Evolutionary conservation across 2,329 filamentous ascomycete species (phyloP).

Genomic region (Diplodia scrobiculata): DNA sequence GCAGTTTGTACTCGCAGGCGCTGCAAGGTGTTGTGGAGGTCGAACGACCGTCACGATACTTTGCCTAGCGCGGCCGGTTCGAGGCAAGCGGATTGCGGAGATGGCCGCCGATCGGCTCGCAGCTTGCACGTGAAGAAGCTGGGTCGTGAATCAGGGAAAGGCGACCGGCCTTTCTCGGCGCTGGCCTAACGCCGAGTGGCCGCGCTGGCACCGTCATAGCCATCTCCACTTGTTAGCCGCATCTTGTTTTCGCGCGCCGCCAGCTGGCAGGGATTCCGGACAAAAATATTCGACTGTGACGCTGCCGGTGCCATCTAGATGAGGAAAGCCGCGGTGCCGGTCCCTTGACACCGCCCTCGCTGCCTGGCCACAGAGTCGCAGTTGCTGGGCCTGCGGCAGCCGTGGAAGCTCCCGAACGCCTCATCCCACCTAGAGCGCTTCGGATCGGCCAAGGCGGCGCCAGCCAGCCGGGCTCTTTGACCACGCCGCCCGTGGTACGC

Average conservation of each 20-base stretch:
- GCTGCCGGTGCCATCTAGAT: slow-evolving; percentile 11
- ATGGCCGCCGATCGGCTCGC: neutral
- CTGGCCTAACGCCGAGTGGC: neutral
- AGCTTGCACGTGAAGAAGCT: slow-evolving; percentile 10
- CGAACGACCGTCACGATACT: slow-evolving; percentile 24
- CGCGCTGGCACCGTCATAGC: neutral
- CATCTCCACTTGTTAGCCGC: slow-evolving; percentile 11
- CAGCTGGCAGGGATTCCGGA: slow-evolving; percentile 13
- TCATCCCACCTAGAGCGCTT: neutral
- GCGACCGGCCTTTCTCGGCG: slow-evolving; percentile 16
- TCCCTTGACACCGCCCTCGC: neutral
- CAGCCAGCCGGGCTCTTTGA: slow-evolving; percentile 19
- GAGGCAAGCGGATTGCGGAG: slow-evolving; percentile 23
- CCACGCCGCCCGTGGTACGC: slow-evolving; percentile 22
- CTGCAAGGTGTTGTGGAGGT: slow-evolving; percentile 8
- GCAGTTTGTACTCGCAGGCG: slow-evolving; percentile 17
- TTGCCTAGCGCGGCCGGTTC: slow-evolving; percentile 11
- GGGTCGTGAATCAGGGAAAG: slow-evolving; percentile 10
- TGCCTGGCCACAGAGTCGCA: neutral
- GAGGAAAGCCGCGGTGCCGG: slow-evolving; percentile 10
- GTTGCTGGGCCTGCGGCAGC: neutral
- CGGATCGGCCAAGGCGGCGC: slow-evolving; percentile 9
- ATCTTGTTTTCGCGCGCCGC: slow-evolving; percentile 1
- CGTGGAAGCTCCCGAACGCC: slow-evolving; percentile 16
- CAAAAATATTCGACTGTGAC: slow-evolving; percentile 16